These are phyloP conservation scores for Citrus glauca DNA, from an alignment of 345 rosid genomes.

Conservation along the genomic window DNA sequence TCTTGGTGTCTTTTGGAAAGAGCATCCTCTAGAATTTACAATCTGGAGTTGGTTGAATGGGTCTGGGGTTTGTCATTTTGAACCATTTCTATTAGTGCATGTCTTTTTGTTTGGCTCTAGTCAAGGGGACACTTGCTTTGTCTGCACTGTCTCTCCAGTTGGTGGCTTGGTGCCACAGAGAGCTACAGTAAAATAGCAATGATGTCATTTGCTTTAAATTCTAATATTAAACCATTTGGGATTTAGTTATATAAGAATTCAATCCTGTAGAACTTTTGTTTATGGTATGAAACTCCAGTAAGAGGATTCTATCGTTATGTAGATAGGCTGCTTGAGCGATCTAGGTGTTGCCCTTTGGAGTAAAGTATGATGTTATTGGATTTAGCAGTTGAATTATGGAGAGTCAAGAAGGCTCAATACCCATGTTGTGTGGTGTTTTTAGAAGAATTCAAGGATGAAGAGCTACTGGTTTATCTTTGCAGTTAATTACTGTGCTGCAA, in stretches of 20 bases:
- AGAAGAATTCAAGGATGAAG: neutral
- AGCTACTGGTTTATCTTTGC: neutral
- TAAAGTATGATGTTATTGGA: neutral
- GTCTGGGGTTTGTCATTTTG: neutral
- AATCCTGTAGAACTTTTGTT: neutral
- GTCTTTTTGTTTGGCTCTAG: neutral
- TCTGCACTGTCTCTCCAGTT: neutral
- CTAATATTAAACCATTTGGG: neutral
- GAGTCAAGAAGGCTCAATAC: neutral
- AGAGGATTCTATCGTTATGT: neutral
- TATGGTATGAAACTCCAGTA: neutral
- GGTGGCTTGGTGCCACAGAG: neutral
- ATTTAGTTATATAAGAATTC: neutral
- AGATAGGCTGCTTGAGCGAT: neutral
- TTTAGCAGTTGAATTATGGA: neutral
- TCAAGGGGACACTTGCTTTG: neutral
- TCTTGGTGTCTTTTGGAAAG: neutral
- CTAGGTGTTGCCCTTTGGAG: no score
- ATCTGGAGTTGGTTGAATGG: neutral
- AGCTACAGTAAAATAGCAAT: neutral
- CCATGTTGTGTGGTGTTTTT: neutral
- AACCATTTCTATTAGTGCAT: neutral
- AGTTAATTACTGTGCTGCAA: neutral
- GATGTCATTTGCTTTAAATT: neutral
- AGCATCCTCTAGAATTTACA: neutral